Conservation (phyloP, 192 early-diverging fungal genomes). For the Backusella mclennaniae region DNA sequence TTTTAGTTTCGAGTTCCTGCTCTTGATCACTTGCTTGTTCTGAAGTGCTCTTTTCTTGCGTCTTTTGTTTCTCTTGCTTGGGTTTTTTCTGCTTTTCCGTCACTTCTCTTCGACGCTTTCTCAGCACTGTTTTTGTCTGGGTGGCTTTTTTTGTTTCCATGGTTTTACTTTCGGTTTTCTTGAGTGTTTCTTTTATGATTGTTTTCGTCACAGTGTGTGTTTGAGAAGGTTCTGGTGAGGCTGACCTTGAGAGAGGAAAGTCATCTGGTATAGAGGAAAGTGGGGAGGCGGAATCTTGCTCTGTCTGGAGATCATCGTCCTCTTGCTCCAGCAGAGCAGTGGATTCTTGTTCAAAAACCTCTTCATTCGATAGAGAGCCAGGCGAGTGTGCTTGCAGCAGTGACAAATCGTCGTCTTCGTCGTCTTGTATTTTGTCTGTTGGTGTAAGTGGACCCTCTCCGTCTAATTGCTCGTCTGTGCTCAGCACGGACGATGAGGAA, state of each 20-base stretch:
- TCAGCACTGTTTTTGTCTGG: neutral
- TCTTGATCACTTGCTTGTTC: neutral
- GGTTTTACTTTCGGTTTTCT: neutral
- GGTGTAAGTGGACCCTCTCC: conserved; percentile 32
- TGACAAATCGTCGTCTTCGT: conserved; percentile 15
- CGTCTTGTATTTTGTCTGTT: conserved; percentile 30
- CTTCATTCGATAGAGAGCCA: conserved; percentile 25
- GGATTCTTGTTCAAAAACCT: conserved; percentile 9
- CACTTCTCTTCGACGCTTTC: conserved; percentile 4
- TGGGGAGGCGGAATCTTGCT: conserved; percentile 36
- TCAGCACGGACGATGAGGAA: conserved; percentile 31
- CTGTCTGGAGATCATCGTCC: conserved; percentile 20
- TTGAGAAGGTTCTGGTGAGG: conserved; percentile 24
- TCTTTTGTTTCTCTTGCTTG: neutral
- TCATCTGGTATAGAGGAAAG: conserved; percentile 42
- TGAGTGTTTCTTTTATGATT: neutral
- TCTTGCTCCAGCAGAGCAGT: neutral
- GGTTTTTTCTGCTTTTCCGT: neutral
- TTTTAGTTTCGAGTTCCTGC: neutral
- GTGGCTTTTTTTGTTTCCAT: neutral
- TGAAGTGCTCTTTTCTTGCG: neutral
- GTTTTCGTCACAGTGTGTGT: neutral
- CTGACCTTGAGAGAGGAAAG: conserved; percentile 37
- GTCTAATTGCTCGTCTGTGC: conserved; percentile 26
- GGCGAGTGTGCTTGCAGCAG: conserved; percentile 12